Conservation (phyloP, 2,329 filamentous ascomycete genomes). For the Aspergillus sp. region DNA sequence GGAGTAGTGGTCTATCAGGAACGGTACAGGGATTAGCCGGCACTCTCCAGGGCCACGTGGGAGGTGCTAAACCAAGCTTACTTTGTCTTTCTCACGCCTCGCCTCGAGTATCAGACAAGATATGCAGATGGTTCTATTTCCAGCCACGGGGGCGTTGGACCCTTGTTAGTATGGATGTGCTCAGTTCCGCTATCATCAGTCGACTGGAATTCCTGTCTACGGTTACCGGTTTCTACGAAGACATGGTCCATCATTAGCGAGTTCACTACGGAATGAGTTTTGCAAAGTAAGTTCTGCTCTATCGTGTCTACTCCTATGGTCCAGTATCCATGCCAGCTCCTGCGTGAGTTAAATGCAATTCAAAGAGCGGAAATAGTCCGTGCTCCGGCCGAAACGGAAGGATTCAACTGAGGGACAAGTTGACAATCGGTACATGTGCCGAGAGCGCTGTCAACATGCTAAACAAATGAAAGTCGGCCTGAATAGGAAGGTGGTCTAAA, state of each 20-base stretch:
- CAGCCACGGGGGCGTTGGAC: not conserved
- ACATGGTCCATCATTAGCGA: too few relatives aligned
- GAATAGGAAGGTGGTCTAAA: not conserved
- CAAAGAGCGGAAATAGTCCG: too few relatives aligned
- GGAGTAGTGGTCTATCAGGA: not conserved
- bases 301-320: too few relatives aligned
- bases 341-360: too few relatives aligned
- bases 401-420: not conserved
- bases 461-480: not conserved
- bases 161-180: not conserved
- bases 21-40: not conserved
- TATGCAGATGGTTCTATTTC: not conserved
- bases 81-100: not conserved
- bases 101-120: not conserved
- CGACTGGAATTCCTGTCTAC: too few relatives aligned
- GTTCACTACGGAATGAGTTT: too few relatives aligned
- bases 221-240: too few relatives aligned
- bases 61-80: not conserved
- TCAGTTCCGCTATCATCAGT: not conserved
- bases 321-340: too few relatives aligned
- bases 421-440: not conserved
- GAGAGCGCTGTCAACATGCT: not conserved
- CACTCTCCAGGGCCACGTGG: not conserved
- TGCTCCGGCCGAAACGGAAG: too few relatives aligned
- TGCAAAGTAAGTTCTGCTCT: too few relatives aligned